Evolutionary conservation across 495 filamentous ascomycete species (phyloP).

Genomic region (Aspergillus campestris): DNA sequence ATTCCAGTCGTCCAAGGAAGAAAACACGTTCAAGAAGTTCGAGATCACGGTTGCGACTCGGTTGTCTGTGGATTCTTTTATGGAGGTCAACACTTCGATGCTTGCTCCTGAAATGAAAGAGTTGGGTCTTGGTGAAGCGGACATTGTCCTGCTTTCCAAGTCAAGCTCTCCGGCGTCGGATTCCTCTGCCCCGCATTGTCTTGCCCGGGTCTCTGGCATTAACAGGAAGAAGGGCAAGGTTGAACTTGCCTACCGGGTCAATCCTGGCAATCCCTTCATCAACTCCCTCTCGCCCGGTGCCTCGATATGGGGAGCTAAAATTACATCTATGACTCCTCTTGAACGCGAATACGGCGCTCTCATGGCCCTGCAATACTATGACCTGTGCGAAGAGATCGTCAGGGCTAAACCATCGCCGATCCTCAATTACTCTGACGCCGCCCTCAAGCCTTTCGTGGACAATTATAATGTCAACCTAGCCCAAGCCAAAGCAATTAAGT

Average conservation of each 20-base stretch:
- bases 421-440: conserved; percentile 65
- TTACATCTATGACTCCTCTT: conserved; percentile 81
- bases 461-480: conserved; percentile 81
- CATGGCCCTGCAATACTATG: conserved; percentile 85
- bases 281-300: conserved; percentile 45
- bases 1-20: conserved; percentile 82
- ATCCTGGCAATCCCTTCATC: conserved; percentile 50
- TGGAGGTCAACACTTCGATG: conserved; percentile 81
- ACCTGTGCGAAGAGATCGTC: conserved; percentile 85
- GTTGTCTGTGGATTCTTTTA: conserved; percentile 81
- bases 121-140: conserved; percentile 66
- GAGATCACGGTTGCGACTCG: conserved; percentile 79
- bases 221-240: conserved; percentile 67
- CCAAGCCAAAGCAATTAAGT: conserved; percentile 87
- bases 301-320: conserved; percentile 65
- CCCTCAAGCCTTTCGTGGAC: conserved; percentile 53
- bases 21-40: conserved; percentile 66
- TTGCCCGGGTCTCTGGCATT: conserved; percentile 73
- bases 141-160: conserved; percentile 78
- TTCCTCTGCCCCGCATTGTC: conserved; percentile 61
- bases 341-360: conserved; percentile 93
- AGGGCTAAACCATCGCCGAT: conserved; percentile 82
- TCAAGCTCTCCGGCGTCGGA: conserved; percentile 55
- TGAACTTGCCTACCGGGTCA: conserved; percentile 80
- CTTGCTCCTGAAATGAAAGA: conserved; percentile 61